Base-by-base conservation (phyloP, 257 asterid species). In the Apocynum venetum region DNA sequence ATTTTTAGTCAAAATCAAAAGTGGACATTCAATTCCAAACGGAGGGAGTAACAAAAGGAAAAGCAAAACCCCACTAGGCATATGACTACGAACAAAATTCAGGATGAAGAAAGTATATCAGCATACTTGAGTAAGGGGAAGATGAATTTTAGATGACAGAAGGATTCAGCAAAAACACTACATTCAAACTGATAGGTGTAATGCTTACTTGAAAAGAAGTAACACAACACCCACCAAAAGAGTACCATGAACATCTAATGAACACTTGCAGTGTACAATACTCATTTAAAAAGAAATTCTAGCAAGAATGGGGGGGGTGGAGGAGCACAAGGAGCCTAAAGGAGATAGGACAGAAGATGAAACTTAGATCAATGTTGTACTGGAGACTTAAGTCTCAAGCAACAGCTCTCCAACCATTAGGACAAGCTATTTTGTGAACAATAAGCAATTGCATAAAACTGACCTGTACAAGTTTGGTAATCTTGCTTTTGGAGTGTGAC, bases 391-490 rank as follows among this genome's bases (percentile, higher is more conserved):
- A 55, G 20, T 17, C 61, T 55, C n/a, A 15, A 15, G n/a, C 61
- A 55, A 55, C 1, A 55, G 7, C n/a, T 17, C 61, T 55, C 6
- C 61, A 15, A 55, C 31, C 17, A 17, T n/a, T 55, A 55, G 60
- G 6, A 55, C 25, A 55, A 55, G 60, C 25, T 55, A 17, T 15
- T 25, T 14, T 4, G n/a, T 48, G 38, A 55, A 31, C 20, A 46
- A 63, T 13, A 38, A 75, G 43, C 31, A 79, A 48, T 41, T 35
- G 71, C 46, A 43, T 70, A 65, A 56, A 78, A 44, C 78, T 82
- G 80, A 93, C 99, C 97, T 91, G 97, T 78, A 92, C 94, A 79
- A 96, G 98, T 89, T 90, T 96, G 80, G 91, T 76, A 65, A 96
- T 91, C 84, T 96, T 96, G 73, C 90, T 84, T 87, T 91, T 88